Evolutionary conservation across 345 rosid species (phyloP).

Genomic region (Iberis pinnata): DNA sequence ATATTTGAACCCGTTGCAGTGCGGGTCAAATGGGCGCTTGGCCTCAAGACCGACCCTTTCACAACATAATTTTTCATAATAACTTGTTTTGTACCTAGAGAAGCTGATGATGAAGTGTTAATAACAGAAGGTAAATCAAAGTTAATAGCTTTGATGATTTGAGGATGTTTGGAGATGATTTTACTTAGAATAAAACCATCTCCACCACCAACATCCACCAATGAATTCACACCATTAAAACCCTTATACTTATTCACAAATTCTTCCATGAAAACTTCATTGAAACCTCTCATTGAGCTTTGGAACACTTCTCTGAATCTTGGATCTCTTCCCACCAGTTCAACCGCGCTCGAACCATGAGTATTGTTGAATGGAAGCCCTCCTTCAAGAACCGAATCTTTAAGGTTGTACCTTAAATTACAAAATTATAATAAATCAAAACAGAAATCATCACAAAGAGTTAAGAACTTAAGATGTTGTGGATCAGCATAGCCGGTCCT

Average conservation of each 20-base stretch:
- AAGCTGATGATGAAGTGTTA: conserved; percentile 25
- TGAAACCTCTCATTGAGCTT: conserved; percentile 36
- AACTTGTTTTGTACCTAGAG: conserved; percentile 33
- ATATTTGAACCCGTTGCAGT: too few relatives aligned
- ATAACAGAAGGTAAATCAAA: conserved; percentile 38
- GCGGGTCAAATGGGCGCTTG: too few relatives aligned
- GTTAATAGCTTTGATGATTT: conserved; percentile 38
- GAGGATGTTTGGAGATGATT: conserved; percentile 41
- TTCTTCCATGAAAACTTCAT: conserved; percentile 32
- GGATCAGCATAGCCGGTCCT: too few relatives aligned
- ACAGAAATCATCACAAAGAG: too few relatives aligned
- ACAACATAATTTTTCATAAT: too few relatives aligned
- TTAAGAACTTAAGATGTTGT: too few relatives aligned
- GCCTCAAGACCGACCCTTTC: too few relatives aligned
- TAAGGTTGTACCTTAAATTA: conserved; percentile 37
- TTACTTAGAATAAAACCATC: conserved; percentile 40
- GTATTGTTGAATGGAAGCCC: conserved; percentile 50
- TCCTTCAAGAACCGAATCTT: conserved; percentile 40
- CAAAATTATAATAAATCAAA: too few relatives aligned
- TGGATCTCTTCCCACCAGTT: conserved; percentile 31
- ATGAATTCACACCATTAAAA: conserved; percentile 31
- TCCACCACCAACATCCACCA: conserved; percentile 59
- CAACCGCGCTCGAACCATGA: conserved; percentile 33
- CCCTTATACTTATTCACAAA: conserved; percentile 39
- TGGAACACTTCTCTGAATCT: conserved; percentile 33